Conservation (phyloP, 208 protist genomes). For the Phytomonas sp. region DNA sequence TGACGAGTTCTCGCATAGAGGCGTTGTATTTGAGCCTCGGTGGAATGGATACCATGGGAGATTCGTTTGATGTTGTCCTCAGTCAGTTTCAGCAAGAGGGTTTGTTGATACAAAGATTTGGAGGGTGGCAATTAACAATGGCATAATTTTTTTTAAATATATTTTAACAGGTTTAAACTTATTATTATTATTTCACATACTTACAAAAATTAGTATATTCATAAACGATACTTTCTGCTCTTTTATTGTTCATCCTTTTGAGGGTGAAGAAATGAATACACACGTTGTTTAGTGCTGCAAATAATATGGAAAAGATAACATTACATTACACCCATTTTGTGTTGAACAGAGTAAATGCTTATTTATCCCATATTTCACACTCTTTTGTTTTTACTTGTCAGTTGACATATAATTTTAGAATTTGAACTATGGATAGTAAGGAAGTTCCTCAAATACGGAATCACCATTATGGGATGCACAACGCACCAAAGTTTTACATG, state of each 20-base stretch:
- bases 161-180: neutral
- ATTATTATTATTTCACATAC: slow-evolving; percentile 17
- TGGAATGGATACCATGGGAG: slow-evolving; percentile 30
- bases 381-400: neutral
- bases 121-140: slow-evolving; percentile 24
- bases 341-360: neutral
- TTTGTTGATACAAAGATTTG: slow-evolving; percentile 40
- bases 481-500: neutral
- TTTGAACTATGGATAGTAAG: slow-evolving; percentile 2
- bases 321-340: neutral
- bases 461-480: neutral
- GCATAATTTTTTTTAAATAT: neutral
- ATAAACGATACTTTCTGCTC: slow-evolving; percentile 8
- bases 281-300: neutral
- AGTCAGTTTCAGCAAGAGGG: slow-evolving; percentile 48
- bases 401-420: neutral
- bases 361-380: neutral
- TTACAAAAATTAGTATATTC: slow-evolving; percentile 6
- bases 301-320: neutral
- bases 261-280: neutral
- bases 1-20: slow-evolving; percentile 7
- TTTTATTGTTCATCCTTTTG: slow-evolving; percentile 10
- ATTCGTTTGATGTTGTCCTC: slow-evolving; percentile 38
- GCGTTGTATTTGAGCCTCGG: slow-evolving; percentile 32
- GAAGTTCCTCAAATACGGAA: slow-evolving; percentile 8